Base-by-base conservation (phyloP, 2,329 filamentous ascomycete genomes). In the Colletotrichum spinosum region DNA sequence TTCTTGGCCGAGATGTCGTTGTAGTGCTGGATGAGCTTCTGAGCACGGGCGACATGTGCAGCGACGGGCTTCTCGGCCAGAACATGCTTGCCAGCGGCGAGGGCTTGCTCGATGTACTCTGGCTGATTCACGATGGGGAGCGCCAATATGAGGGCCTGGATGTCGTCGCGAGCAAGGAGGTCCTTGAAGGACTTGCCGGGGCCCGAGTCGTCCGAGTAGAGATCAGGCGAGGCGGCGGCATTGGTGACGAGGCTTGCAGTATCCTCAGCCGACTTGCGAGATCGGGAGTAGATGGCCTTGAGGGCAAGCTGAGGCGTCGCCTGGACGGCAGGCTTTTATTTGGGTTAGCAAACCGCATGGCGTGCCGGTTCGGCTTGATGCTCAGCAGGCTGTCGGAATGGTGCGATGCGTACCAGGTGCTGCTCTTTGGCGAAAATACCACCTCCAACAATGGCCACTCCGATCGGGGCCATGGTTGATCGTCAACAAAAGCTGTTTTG, bases 31-130 rank as follows among this genome's bases (percentile, higher is more conserved):
- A 85, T 76, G 8, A 85, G 78, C 61, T 76, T 72, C 67, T 75
- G 70, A 13, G 77, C 83, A 1, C 73, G 71, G 2, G 80, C 78
- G 8, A 90, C 76, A 69, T 90, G 86, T 69, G 86, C 84, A 3
- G 86, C 89, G 45, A 92, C 81, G 39, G 90, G 90, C 77, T 92
- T 92, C 77, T 92, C 90, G 13, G 86, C 86, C 3, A 92, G 79
- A 8, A 92, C 89, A 72, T 92, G 88, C 76, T 92, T 92, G 34
- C 88, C 88, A 1, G 88, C 88, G n/a, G 77, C 72, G 15, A 92
- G 78, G 0, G 86, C 87, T 67, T 83, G 81, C 67, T 85, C 80
- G 71, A 92, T 85, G 70, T 85, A 84, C 11, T 76, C 76, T 2
- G 88, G 86, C 73, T 92, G 89, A 42, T 78, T 78, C 52, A 81